A percentile compares a stretch with the other conserved stretches of the same genome.
Evolutionary conservation across 164 flowering plant species (phyloP).

Genomic region (Magnolia officinalis): DNA sequence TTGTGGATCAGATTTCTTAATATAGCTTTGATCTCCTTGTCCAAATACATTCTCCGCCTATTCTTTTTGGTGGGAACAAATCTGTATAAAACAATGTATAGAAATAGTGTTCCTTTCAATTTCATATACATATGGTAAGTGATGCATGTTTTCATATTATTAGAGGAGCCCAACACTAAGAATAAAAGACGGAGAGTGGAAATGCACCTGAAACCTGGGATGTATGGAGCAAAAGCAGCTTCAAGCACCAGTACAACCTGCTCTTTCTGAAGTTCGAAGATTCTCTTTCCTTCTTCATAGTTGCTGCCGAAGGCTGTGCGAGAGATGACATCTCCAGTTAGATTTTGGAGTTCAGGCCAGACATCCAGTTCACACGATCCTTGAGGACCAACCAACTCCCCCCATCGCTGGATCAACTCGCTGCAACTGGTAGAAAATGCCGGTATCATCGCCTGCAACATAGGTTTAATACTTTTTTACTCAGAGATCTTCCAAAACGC

Average conservation of each 20-base stretch:
- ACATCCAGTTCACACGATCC: slow-evolving; percentile 22
- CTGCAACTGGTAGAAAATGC: slow-evolving; percentile 2
- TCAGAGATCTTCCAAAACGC: too few relatives aligned
- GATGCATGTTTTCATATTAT: too few relatives aligned
- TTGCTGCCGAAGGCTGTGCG: slow-evolving; percentile 9
- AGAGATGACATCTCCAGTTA: slow-evolving; percentile 8
- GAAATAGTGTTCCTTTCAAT: neutral
- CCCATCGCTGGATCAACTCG: slow-evolving; percentile 9
- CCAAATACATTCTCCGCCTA: slow-evolving; percentile 2
- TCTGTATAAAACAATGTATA: slow-evolving; percentile 3
- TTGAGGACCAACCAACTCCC: neutral
- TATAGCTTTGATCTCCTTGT: slow-evolving; percentile 2
- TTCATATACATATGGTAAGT: too few relatives aligned
- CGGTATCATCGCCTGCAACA: slow-evolving; percentile 7
- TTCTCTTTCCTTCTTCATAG: slow-evolving; percentile 14
- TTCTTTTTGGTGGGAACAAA: slow-evolving; percentile 11
- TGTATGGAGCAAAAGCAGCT: slow-evolving; percentile 13
- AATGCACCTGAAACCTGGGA: slow-evolving; percentile 40
- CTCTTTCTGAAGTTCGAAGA: slow-evolving; percentile 17
- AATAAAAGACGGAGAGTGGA: too few relatives aligned
- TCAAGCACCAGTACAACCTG: neutral
- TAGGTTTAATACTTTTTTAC: too few relatives aligned
- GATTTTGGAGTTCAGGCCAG: slow-evolving; percentile 15
- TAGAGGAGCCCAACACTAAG: too few relatives aligned
- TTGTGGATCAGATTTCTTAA: slow-evolving; percentile 4